phyloP scores from a whole-genome alignment of 805 yeast genomes.

The Myxozyma nipponensis region DNA sequence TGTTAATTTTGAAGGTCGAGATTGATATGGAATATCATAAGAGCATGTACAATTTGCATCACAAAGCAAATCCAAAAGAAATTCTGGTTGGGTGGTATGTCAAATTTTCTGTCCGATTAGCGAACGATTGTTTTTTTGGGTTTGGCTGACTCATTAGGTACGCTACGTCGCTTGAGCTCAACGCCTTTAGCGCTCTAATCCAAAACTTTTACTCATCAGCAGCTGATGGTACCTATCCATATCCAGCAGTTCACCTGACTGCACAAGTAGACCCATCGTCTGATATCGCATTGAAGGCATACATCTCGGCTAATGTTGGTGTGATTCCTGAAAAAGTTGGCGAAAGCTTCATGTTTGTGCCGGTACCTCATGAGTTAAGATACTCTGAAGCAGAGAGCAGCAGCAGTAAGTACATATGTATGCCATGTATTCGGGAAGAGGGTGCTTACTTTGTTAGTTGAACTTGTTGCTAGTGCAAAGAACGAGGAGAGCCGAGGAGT shows the following conservation, averaged over 20 bases:
- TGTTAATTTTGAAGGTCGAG: conserved; percentile 42
- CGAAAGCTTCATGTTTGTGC: conserved; percentile 62
- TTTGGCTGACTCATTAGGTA: conserved; percentile 11
- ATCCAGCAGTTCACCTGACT: conserved; percentile 76
- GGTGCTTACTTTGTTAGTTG: conserved; percentile 26
- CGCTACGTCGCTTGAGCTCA: conserved; percentile 52
- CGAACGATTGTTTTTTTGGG: not conserved
- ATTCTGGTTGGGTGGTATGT: conserved; percentile 84
- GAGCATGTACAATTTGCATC: conserved; percentile 64
- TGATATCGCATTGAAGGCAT: conserved; percentile 63
- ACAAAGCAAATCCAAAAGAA: conserved; percentile 74
- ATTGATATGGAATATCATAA: conserved; percentile 75
- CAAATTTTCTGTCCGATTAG: conserved; percentile 17
- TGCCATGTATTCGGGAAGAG: not conserved
- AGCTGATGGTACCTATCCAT: conserved; percentile 64
- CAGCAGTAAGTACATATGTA: conserved; percentile 44
- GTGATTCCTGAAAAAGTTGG: conserved; percentile 36
- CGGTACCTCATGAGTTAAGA: conserved; percentile 62
- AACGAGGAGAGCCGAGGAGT: conserved; percentile 35
- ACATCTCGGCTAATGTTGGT: conserved; percentile 73
- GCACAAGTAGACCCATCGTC: conserved; percentile 53
- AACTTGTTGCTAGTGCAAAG: conserved; percentile 37
- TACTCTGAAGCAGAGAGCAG: conserved; percentile 58
- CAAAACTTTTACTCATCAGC: conserved; percentile 74
- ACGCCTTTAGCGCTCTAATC: conserved; percentile 68